Conservation (phyloP, 352 stramenopile species). For the Pythium dissotocum region DNA sequence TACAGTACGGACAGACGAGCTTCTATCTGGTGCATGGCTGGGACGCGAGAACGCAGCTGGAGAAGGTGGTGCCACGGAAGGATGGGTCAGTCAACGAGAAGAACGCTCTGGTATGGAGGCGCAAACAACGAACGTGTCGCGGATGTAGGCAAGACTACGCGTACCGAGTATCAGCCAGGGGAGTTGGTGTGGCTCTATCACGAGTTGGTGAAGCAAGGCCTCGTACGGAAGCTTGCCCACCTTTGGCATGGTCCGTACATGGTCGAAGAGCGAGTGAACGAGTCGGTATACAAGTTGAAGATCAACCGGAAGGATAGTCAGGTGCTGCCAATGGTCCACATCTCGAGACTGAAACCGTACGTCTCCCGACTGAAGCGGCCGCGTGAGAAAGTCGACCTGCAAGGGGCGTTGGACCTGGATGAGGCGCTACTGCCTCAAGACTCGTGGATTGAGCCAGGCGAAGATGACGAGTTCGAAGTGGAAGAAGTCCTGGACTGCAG, state of each 20-base stretch:
- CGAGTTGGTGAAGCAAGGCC: slow-evolving; percentile 14
- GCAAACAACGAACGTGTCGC: slow-evolving; percentile 2
- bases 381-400: background rate
- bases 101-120: background rate
- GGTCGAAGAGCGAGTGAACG: slow-evolving; percentile 10
- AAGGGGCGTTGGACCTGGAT: background rate
- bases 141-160: background rate
- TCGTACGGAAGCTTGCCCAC: slow-evolving; percentile 14
- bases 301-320: slow-evolving; percentile 3
- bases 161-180: slow-evolving; percentile 7
- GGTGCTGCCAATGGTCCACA: slow-evolving; percentile 8
- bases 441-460: slow-evolving; percentile 9
- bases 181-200: slow-evolving; percentile 23
- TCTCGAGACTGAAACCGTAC: slow-evolving; percentile 18
- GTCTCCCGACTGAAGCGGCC: slow-evolving; percentile 10
- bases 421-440: slow-evolving; percentile 19
- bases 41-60: slow-evolving; percentile 10
- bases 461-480: slow-evolving; percentile 19
- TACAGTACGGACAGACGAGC: background rate
- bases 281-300: slow-evolving; percentile 12
- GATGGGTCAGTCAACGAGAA: background rate
- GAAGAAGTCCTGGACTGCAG: slow-evolving; percentile 13
- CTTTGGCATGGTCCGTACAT: slow-evolving; percentile 20
- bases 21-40: slow-evolving; percentile 27
- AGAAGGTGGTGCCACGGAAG: background rate